Percentiles rank a stretch among this genome's conserved stretches.
phyloP scores from a whole-genome alignment of 306 rosid species.

The Quercus variabilis region DNA sequence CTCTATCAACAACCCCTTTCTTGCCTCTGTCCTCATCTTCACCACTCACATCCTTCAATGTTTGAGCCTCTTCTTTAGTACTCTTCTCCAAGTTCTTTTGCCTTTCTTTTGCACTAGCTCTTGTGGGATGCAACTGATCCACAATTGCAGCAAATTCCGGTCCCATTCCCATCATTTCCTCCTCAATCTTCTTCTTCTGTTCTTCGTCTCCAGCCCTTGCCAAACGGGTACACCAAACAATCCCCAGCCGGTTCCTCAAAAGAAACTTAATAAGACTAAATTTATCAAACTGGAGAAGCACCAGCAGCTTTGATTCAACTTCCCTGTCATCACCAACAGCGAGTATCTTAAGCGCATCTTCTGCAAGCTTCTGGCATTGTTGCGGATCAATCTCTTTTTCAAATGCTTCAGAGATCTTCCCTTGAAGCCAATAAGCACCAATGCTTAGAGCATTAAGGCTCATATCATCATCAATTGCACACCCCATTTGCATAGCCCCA shows the following conservation, averaged over 20 bases:
- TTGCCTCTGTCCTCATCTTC: conserved; percentile 72
- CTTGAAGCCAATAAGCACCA: conserved; percentile 97
- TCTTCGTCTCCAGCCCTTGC: conserved; percentile 84
- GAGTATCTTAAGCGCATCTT: conserved; percentile 71
- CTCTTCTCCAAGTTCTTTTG: conserved; percentile 87
- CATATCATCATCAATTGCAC: conserved; percentile 87
- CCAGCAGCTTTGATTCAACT: conserved; percentile 68
- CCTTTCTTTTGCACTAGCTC: conserved; percentile 91
- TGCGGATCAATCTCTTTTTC: conserved; percentile 88
- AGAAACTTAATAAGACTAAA: conserved; percentile 75
- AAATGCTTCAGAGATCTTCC: conserved; percentile 89
- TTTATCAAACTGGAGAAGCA: conserved; percentile 64
- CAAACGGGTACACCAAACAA: conserved; percentile 88
- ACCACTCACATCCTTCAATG: conserved; percentile 69
- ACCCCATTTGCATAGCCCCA: conserved; percentile 90
- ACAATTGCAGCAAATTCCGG: conserved; percentile 72
- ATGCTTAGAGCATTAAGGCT: conserved; percentile 87
- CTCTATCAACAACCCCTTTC: conserved; percentile 69
- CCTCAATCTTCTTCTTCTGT: conserved; percentile 80
- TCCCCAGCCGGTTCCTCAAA: conserved; percentile 63
- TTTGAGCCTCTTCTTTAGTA: conserved; percentile 81
- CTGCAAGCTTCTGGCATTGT: conserved; percentile 88
- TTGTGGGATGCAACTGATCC: conserved; percentile 85
- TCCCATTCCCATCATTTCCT: conserved; percentile 74
- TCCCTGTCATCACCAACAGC: conserved; percentile 82